phyloP scores from a whole-genome alignment of 2,329 filamentous ascomycete genomes.

The Alternaria tenuissima region DNA sequence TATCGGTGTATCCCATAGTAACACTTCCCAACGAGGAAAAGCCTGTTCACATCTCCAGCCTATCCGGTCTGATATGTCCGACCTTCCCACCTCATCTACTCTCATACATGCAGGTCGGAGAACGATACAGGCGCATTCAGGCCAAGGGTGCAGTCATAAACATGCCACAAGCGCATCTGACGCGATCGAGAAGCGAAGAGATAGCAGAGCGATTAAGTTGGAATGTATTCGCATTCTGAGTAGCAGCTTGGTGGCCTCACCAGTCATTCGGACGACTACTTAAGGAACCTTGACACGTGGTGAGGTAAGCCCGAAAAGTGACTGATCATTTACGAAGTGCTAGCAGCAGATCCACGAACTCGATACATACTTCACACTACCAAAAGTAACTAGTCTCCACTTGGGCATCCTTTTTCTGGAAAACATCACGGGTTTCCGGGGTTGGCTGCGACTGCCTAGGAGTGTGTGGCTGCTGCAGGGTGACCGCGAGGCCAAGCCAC shows the following conservation, averaged over 20 bases:
- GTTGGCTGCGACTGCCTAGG: slow-evolving; percentile 30
- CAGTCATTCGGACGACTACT: slow-evolving; percentile 40
- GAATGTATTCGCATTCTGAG: slow-evolving; percentile 46
- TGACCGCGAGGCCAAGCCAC: slow-evolving; percentile 24
- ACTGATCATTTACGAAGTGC: slow-evolving; percentile 21
- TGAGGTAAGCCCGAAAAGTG: slow-evolving; percentile 36
- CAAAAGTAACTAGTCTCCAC: slow-evolving; percentile 11
- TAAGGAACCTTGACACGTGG: slow-evolving; percentile 44
- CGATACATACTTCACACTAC: slow-evolving; percentile 9
- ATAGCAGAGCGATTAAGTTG: slow-evolving; percentile 26
- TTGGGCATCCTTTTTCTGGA: slow-evolving; percentile 9
- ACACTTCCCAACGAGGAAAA: not conserved
- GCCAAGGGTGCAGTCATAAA: not conserved
- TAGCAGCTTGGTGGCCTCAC: slow-evolving; percentile 30
- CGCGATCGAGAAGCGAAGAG: slow-evolving; percentile 12
- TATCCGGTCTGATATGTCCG: slow-evolving; percentile 1
- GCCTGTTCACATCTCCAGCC: slow-evolving; percentile 1
- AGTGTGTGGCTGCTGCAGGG: slow-evolving; percentile 32
- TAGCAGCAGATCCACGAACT: slow-evolving; percentile 9
- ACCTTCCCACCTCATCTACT: slow-evolving; percentile 8
- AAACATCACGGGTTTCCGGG: slow-evolving; percentile 27
- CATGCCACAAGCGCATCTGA: slow-evolving; percentile 6
- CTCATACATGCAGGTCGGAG: not conserved
- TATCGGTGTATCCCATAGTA: slow-evolving; percentile 8
- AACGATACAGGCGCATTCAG: slow-evolving; percentile 2